Conservation (phyloP, 768 basidiomycete genomes). For the Hysterangium stoloniferum region DNA sequence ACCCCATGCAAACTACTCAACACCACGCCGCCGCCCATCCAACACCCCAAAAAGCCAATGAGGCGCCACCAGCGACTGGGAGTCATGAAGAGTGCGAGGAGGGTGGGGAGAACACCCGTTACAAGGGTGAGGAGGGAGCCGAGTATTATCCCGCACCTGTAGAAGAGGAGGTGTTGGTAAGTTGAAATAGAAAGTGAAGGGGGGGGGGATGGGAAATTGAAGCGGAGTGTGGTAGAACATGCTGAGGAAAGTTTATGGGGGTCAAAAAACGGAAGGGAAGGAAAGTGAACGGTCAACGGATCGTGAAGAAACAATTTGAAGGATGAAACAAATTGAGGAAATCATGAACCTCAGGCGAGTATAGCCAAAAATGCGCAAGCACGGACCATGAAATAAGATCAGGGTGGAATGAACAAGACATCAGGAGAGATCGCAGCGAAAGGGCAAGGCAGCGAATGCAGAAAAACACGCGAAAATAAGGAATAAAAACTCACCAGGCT, state of each 20-base stretch:
- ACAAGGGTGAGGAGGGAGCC: constrained; percentile 44
- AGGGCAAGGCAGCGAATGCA: too few relatives aligned
- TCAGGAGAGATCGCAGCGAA: too few relatives aligned
- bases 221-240: not conserved
- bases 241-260: too few relatives aligned
- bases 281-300: too few relatives aligned
- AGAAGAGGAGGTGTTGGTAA: not conserved
- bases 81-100: constrained; percentile 19
- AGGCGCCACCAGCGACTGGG: constrained; percentile 52
- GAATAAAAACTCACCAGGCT: constrained; percentile 44
- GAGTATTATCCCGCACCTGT: constrained; percentile 50
- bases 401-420: too few relatives aligned
- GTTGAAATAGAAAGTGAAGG: not conserved
- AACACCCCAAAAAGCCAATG: constrained; percentile 56
- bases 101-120: constrained; percentile 42
- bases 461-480: not conserved
- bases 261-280: too few relatives aligned
- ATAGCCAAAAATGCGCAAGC: too few relatives aligned
- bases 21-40: constrained; percentile 58
- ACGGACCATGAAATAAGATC: too few relatives aligned
- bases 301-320: too few relatives aligned
- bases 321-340: too few relatives aligned
- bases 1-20: constrained; percentile 63
- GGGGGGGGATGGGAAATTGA: not conserved
- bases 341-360: too few relatives aligned